Evolutionary conservation across 2,329 filamentous ascomycete genomes (phyloP), one percentile per base, ranked within the genome.

Genomic region (Mollisia scopiformis): DNA sequence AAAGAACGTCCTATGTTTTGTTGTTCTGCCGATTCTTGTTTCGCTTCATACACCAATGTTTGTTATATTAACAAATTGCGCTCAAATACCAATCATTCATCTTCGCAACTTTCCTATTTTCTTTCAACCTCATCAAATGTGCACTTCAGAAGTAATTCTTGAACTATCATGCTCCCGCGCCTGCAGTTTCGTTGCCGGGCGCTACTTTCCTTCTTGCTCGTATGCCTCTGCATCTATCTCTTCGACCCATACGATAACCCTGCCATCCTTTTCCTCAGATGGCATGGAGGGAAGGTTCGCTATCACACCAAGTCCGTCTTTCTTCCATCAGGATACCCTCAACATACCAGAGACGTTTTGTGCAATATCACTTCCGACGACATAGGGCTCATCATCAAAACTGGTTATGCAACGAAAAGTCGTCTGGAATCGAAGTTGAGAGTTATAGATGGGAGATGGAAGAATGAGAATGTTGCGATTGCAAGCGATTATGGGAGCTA

Each of bases 371-470:
- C 23, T 6, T 2, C 16, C 25, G 7, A 11, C 4, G 46, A 49
- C 23, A 49, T 55, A 28, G 57, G 51, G 4, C 43, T 60, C 8
- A 33, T 60, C 27, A 50, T 62, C 35, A 62, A 62, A 30, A 62
- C 61, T 14, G 61, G 61, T 11, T 62, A 27, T 41, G 30, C 57
- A 16, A 60, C 52, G 6, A 53, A 50, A 50, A 53, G 60, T 11
- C 43, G 61, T 23, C 35, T 62, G 14, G 3, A n/a, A 28, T 33
- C 57, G 21, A 49, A 30, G 21, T 31, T 62, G 14, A 28, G 49
- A 5, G 53, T 47, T 6, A n/a, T 60, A 14, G 28, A 46, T 13
- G 39, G 49, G 14, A 39, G n/a, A 3, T 30, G 28, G 16, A 30
- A 39, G 27, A 30, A 16, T 8, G 19, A 25, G 2, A 54, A 56